phyloP scores from a whole-genome alignment of 306 rosid species.

The Begonia fuchsioides region DNA sequence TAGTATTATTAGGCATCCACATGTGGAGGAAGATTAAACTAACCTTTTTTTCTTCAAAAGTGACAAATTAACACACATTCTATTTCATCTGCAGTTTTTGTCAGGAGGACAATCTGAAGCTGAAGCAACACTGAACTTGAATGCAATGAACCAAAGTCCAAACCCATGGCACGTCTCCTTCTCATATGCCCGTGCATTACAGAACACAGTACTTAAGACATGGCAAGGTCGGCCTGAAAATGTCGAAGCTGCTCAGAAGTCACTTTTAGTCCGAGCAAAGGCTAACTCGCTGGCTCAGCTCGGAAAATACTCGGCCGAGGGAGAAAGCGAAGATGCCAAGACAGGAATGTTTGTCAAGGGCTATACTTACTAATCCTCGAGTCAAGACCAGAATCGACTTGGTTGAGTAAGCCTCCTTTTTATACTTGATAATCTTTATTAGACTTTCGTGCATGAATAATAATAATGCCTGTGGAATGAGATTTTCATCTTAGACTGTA shows the following conservation, averaged over 20 bases:
- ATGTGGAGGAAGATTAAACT: too few relatives aligned
- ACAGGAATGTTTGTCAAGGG: constrained; percentile 91
- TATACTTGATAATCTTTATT: too few relatives aligned
- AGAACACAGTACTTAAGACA: constrained; percentile 79
- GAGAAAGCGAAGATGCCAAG: constrained; percentile 78
- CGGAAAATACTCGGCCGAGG: constrained; percentile 77
- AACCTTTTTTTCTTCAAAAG: too few relatives aligned
- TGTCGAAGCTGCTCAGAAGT: constrained; percentile 56
- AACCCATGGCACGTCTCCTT: constrained; percentile 99
- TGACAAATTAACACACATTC: neutral
- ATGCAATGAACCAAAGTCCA: constrained; percentile 97
- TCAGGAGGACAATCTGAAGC: constrained; percentile 97
- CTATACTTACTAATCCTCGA: constrained; percentile 50
- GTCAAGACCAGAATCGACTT: neutral
- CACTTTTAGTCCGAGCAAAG: constrained; percentile 85
- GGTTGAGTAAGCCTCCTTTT: too few relatives aligned
- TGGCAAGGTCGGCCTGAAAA: constrained; percentile 92
- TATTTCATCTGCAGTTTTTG: constrained; percentile 42
- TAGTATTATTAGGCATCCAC: too few relatives aligned
- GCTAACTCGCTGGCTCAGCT: constrained; percentile 96
- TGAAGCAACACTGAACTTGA: constrained; percentile 79
- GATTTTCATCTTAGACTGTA: too few relatives aligned
- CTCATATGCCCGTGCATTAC: constrained; percentile 95
- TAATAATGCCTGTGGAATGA: too few relatives aligned
- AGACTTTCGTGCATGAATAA: too few relatives aligned